Percentiles rank a stretch among this genome's conserved stretches.
Conservation (phyloP, 225 moss, liverwort and hornwort species). For the Pseudisothecium myosuroides region DNA sequence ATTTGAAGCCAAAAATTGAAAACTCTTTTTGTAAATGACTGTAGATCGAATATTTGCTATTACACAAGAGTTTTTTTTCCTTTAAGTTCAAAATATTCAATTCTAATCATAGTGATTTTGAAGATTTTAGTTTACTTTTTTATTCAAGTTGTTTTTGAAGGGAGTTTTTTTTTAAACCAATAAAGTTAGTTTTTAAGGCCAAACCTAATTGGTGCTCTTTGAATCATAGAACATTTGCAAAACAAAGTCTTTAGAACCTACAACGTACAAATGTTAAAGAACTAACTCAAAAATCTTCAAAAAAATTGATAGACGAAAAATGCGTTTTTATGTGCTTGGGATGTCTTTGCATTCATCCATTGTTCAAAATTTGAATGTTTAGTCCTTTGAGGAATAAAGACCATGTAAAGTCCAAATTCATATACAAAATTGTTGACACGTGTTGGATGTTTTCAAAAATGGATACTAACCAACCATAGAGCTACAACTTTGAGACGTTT, state of each 20-base stretch:
- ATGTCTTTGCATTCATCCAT: neutral
- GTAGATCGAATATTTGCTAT: neutral
- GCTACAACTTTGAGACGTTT: neutral
- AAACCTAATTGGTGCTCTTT: neutral
- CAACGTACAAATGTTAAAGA: neutral
- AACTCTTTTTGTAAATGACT: neutral
- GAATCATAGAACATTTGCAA: neutral
- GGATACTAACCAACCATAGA: accelerated
- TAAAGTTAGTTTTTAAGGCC: neutral
- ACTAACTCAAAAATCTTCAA: neutral
- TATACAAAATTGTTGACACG: neutral
- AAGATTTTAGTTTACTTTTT: neutral
- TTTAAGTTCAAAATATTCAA: neutral
- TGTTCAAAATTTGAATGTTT: neutral
- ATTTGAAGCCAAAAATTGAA: neutral
- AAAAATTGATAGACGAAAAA: neutral
- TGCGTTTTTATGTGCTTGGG: neutral
- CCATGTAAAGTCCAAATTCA: neutral
- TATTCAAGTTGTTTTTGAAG: neutral
- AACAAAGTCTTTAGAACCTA: too few relatives aligned
- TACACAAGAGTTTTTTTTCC: neutral
- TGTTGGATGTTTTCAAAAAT: neutral
- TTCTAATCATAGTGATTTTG: neutral
- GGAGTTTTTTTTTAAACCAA: accelerated
- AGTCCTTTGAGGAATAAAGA: neutral